phyloP scores from a whole-genome alignment of 106 monocot genomes.

The Cymbidium sinense region DNA sequence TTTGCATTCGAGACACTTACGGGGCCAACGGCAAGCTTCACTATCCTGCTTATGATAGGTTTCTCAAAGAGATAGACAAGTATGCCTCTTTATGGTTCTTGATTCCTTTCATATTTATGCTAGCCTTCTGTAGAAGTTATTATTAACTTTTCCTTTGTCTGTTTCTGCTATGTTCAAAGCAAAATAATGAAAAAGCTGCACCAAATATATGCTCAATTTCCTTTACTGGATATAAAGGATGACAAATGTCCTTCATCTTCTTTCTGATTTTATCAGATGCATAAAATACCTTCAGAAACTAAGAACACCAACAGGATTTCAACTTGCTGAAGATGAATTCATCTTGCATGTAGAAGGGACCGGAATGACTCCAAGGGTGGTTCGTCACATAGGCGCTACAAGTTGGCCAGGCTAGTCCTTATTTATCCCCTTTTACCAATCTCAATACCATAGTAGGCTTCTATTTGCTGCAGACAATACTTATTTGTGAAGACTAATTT shows the following conservation, averaged over 20 bases:
- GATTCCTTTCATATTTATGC: not conserved
- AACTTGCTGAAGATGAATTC: slow-evolving; percentile 71
- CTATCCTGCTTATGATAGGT: slow-evolving; percentile 87
- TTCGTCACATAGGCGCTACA: slow-evolving; percentile 66
- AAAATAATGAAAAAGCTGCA: no score
- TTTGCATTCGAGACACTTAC: slow-evolving; percentile 84
- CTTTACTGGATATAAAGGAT: not conserved
- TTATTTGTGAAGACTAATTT: slow-evolving; percentile 6
- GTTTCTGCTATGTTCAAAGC: no score
- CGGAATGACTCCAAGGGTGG: slow-evolving; percentile 61
- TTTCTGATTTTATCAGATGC: slow-evolving; percentile 27
- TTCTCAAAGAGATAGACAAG: slow-evolving; percentile 77
- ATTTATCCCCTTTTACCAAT: not conserved
- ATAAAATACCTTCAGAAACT: slow-evolving; percentile 49
- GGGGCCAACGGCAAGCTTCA: slow-evolving; percentile 59
- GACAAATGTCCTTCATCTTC: not conserved
- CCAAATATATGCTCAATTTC: not conserved
- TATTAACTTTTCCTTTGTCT: no score
- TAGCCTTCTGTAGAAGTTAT: not conserved
- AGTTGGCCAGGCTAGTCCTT: slow-evolving; percentile 76
- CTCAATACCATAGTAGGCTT: not conserved
- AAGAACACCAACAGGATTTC: slow-evolving; percentile 49
- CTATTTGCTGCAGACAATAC: not conserved
- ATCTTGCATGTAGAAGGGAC: slow-evolving; percentile 87
- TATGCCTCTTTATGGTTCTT: slow-evolving; percentile 15